Conservation (phyloP, 2,329 filamentous ascomycete species). For the Myriosclerotinia curreyana region DNA sequence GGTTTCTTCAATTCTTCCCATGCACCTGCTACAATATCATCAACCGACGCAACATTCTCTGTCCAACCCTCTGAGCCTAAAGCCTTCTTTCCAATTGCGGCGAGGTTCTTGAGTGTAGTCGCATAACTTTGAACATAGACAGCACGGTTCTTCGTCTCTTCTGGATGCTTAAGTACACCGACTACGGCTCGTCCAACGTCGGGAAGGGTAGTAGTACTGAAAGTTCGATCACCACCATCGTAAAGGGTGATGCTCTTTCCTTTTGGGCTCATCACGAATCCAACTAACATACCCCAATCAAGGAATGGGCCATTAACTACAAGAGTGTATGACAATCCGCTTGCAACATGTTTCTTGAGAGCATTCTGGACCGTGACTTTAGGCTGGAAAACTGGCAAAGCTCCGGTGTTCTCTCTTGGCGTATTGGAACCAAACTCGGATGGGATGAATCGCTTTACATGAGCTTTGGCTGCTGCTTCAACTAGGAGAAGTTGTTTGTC, state of each 20-base stretch:
- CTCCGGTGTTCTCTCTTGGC: slow-evolving; percentile 23
- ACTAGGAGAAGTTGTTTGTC: slow-evolving; percentile 44
- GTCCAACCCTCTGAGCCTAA: slow-evolving; percentile 27
- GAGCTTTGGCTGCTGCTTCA: slow-evolving; percentile 56
- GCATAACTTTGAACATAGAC: slow-evolving; percentile 30
- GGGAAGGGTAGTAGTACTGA: slow-evolving; percentile 32
- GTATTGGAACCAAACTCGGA: slow-evolving; percentile 50
- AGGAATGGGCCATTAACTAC: slow-evolving; percentile 15
- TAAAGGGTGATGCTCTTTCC: slow-evolving; percentile 41
- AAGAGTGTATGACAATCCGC: slow-evolving; percentile 14
- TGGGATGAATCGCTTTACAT: slow-evolving; percentile 60
- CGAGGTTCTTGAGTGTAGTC: slow-evolving; percentile 27
- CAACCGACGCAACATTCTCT: slow-evolving; percentile 22
- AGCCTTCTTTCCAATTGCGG: slow-evolving; percentile 26
- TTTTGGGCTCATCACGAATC: slow-evolving; percentile 8
- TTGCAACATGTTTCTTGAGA: slow-evolving; percentile 23
- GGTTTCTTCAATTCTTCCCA: slow-evolving; percentile 29
- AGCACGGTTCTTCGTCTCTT: slow-evolving; percentile 30
- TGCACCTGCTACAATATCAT: slow-evolving; percentile 24
- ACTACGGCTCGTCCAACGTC: slow-evolving; percentile 40
- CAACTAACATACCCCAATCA: slow-evolving; percentile 15
- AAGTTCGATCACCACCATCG: slow-evolving; percentile 48
- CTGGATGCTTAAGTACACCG: slow-evolving; percentile 40
- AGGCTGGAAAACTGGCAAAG: slow-evolving; percentile 24
- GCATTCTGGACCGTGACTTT: slow-evolving; percentile 28